Evolutionary conservation across 371 early-diverging fungal genomes (phyloP).

Genomic region (Actinomortierella wolfii): DNA sequence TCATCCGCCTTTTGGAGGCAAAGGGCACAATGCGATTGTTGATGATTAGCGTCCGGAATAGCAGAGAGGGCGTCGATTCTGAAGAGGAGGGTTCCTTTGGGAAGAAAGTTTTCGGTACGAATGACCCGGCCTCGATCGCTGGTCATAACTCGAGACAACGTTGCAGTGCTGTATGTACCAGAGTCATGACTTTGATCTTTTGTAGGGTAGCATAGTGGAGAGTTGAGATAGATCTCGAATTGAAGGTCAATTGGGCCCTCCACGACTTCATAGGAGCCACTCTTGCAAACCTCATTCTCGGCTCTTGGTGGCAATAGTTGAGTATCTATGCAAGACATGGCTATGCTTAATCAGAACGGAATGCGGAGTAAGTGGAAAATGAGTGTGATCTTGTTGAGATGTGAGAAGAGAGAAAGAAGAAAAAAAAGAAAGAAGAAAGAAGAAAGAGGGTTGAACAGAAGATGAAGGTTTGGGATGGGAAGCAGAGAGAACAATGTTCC

Average conservation of each 20-base stretch:
- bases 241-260: neutral
- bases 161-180: too few relatives aligned
- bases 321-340: too few relatives aligned
- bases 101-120: conserved; percentile 2
- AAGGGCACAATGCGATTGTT: conserved; percentile 12
- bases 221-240: neutral
- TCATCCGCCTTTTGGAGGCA: conserved; percentile 7
- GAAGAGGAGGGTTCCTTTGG: conserved; percentile 12
- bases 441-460: neutral
- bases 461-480: too few relatives aligned
- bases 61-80: conserved; percentile 5
- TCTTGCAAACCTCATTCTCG: too few relatives aligned
- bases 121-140: conserved; percentile 25
- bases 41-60: conserved; percentile 10
- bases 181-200: too few relatives aligned
- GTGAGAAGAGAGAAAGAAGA: neutral
- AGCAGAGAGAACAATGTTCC: too few relatives aligned
- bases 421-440: neutral
- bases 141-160: conserved; percentile 4
- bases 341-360: too few relatives aligned
- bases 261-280: neutral
- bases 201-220: too few relatives aligned
- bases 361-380: too few relatives aligned
- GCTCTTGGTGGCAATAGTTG: too few relatives aligned
- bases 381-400: neutral